Conservation (phyloP, 257 asterid genomes). For the Voacanga thouarsii region DNA sequence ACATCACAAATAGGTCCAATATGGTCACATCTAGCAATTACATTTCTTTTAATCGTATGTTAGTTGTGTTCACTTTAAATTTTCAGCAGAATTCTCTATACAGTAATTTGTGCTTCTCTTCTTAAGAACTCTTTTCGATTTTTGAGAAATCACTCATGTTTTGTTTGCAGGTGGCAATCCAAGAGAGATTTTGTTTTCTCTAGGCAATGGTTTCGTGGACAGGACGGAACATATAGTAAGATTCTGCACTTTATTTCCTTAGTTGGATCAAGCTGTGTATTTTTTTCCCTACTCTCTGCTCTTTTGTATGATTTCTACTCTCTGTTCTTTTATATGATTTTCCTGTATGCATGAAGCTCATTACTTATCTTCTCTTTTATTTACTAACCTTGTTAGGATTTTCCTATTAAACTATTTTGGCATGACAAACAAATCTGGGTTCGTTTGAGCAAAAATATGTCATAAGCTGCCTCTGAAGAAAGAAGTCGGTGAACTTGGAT, state of each 20-base stretch:
- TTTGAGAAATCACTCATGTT: slow-evolving; percentile 10
- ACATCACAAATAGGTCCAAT: neutral
- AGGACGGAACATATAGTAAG: slow-evolving; percentile 98
- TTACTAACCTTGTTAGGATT: neutral
- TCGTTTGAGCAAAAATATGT: neutral
- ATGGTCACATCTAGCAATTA: neutral
- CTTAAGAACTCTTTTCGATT: slow-evolving; percentile 17
- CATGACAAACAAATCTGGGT: neutral
- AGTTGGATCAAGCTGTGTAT: neutral
- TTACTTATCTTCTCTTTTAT: neutral
- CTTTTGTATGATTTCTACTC: too few species aligned
- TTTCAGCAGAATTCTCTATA: neutral
- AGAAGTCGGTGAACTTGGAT: neutral
- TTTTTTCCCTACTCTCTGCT: too few species aligned
- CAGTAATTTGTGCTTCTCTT: slow-evolving; percentile 19
- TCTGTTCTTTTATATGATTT: neutral
- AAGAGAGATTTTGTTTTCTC: slow-evolving; percentile 93
- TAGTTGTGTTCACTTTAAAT: neutral
- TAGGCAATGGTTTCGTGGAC: slow-evolving; percentile 96
- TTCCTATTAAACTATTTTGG: neutral
- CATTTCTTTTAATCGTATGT: neutral
- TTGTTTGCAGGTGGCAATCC: slow-evolving; percentile 77
- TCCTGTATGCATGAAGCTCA: neutral
- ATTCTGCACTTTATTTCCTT: slow-evolving; percentile 12
- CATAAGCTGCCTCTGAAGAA: neutral